Conservation (phyloP, 2,329 filamentous ascomycete species). For the Canariomyces notabilis region DNA sequence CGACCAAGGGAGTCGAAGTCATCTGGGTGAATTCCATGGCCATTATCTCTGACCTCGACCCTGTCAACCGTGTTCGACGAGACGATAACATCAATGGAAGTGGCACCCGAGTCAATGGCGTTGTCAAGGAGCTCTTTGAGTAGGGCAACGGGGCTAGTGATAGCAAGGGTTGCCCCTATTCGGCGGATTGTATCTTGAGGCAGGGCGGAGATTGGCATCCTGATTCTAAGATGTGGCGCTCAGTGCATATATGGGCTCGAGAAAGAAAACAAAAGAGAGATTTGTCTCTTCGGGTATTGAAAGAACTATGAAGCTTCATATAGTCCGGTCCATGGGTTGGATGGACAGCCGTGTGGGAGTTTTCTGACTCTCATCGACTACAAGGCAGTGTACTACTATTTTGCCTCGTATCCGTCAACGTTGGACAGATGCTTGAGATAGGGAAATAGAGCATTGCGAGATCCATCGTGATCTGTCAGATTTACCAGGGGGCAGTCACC, state of each 20-base stretch:
- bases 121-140: constrained; percentile 79
- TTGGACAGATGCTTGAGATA: not conserved
- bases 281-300: too few relatives aligned
- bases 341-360: too few relatives aligned
- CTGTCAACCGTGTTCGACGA: constrained; percentile 62
- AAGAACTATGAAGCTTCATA: too few relatives aligned
- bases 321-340: too few relatives aligned
- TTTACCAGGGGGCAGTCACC: too few relatives aligned
- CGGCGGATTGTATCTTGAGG: constrained; percentile 46
- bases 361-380: not conserved
- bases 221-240: not conserved
- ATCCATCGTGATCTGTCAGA: too few relatives aligned
- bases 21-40: constrained; percentile 59
- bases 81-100: constrained; percentile 58
- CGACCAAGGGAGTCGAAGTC: constrained; percentile 61
- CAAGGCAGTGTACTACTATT: not conserved
- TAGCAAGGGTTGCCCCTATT: constrained; percentile 56
- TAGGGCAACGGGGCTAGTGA: constrained; percentile 55
- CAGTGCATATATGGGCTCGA: too few relatives aligned
- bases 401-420: not conserved
- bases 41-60: constrained; percentile 69
- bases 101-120: constrained; percentile 66
- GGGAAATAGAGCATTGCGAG: too few relatives aligned
- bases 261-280: too few relatives aligned
- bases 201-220: constrained; percentile 48